These are phyloP conservation scores for Fusarium fracticaudum DNA, from an alignment of 2,329 filamentous ascomycete genomes.

Conservation along the genomic window DNA sequence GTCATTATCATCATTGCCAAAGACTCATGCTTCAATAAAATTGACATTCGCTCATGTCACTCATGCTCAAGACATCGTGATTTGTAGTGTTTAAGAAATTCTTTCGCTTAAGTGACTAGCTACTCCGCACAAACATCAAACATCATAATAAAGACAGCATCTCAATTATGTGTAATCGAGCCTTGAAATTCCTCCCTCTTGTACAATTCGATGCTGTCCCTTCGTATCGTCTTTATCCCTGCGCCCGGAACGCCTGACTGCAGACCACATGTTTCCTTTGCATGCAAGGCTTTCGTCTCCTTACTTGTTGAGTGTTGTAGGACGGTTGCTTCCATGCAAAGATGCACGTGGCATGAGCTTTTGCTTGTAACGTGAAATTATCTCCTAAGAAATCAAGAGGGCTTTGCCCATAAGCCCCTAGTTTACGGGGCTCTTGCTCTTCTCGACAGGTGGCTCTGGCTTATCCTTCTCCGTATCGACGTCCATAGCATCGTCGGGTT, in stretches of 20 bases:
- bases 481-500: conserved; percentile 47
- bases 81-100: conserved; percentile 16
- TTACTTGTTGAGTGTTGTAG: not conserved
- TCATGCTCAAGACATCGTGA: not conserved
- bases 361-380: conserved; percentile 23
- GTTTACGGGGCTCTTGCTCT: conserved; percentile 40
- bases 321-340: conserved; percentile 3
- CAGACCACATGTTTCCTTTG: conserved; percentile 31
- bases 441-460: conserved; percentile 39
- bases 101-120: conserved; percentile 27
- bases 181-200: not conserved
- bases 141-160: conserved; percentile 20
- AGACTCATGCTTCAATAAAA: not conserved
- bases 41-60: not conserved
- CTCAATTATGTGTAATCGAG: conserved; percentile 1
- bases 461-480: conserved; percentile 47
- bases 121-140: conserved; percentile 16
- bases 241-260: conserved; percentile 43
- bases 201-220: conserved; percentile 6
- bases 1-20: not conserved
- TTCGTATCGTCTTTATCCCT: conserved; percentile 31
- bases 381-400: conserved; percentile 18
- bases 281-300: conserved; percentile 14
- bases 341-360: conserved; percentile 19
- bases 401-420: conserved; percentile 13